These are phyloP conservation scores for Lablab purpureus DNA, from an alignment of 306 rosid species.

Conservation along the genomic window DNA sequence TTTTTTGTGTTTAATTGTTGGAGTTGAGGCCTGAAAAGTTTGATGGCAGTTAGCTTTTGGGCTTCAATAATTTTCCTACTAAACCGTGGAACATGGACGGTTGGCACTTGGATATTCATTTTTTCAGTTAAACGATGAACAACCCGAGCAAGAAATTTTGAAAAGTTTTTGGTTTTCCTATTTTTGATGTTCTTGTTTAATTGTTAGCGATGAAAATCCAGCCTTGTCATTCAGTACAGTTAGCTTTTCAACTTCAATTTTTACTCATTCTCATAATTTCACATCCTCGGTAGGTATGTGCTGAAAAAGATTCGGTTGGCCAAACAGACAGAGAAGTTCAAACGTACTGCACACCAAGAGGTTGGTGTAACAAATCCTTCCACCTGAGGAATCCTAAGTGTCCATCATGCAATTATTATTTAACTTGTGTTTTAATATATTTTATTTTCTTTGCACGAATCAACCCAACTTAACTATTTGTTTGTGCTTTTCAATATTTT, in stretches of 20 bases:
- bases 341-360: conserved; percentile 93
- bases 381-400: conserved; percentile 38
- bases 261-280: conserved; percentile 42
- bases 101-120: conserved; percentile 9
- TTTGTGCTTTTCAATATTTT: background rate
- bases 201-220: conserved; percentile 18
- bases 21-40: conserved; percentile 8
- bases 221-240: conserved; percentile 19
- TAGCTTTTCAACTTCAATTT: conserved; percentile 23
- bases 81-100: background rate
- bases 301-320: conserved; percentile 94
- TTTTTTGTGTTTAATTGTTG: conserved; percentile 38
- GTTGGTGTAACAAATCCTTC: conserved; percentile 55
- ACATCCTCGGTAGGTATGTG: conserved; percentile 71
- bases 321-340: conserved; percentile 93
- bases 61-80: background rate
- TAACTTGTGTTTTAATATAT: background rate
- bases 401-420: conserved; percentile 31
- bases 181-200: conserved; percentile 34
- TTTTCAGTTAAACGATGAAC: conserved; percentile 37
- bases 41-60: conserved; percentile 21
- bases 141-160: conserved; percentile 29
- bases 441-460: background rate
- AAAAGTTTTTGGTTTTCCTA: background rate
- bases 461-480: background rate